Base-by-base conservation (phyloP, 768 basidiomycete species). In the Guyanaporus albipodus region DNA sequence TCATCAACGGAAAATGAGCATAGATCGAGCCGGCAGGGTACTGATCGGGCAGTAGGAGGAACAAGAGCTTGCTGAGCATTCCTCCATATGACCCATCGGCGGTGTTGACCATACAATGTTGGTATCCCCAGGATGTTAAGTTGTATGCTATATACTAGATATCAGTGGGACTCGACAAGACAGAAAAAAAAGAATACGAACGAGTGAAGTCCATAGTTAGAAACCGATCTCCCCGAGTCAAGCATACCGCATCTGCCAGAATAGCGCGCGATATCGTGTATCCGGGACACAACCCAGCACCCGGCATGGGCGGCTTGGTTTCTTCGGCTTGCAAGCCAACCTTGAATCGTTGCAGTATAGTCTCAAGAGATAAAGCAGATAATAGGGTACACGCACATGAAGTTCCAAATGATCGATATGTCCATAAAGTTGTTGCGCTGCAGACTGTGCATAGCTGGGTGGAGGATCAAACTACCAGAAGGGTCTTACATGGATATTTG, bases 201-300 rank as follows among this genome's bases (percentile, higher is more conserved):
- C 87, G 86, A 8, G 86, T 91, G 57, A 81, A 82, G 34, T 90
- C 87, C 8, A 75, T 73, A 1, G 89, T 90, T 53, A 87, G 66
- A 69, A 86, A 91, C 6, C 85, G 78, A 60, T 92, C 90, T 7
- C 90, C 88, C 26, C 89, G 79, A 24, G 77, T 79, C 47, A 91
- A 70, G 51, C 75, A 80, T 28, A 90, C 82, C 2, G 87, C 88
- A 60, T 90, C 87, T 10, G 82, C 74, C 12, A 93, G 71, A 52
- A 93, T 91, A n/a, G 87, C 85, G 35, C 90, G 75, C 7, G 87
- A 87, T 53, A 88, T 84, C 5, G 90, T 91, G 68, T 82, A 90
- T 22, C 87, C 86, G 5, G 87, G 87, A 61, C 87, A 90, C 5
- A 91, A 61, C 10, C 88, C 89, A 6, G 85, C 82, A 7, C 87